Evolutionary conservation across 164 flowering plant genomes (phyloP).

Genomic region (Buxus sempervirens): DNA sequence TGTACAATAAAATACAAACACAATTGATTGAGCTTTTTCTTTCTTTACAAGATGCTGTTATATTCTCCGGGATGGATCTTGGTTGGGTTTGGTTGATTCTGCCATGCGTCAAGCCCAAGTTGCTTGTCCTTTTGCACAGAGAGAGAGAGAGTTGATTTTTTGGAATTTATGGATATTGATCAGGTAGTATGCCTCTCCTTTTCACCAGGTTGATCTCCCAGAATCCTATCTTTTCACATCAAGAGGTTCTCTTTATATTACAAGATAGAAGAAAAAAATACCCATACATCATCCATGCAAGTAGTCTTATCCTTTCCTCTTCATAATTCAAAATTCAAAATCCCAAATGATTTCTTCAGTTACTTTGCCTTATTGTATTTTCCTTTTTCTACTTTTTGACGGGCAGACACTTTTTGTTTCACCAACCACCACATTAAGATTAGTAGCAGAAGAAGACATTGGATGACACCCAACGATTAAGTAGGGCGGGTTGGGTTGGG

Average conservation of each 20-base stretch:
- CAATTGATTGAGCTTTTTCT: neutral
- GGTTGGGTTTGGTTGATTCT: neutral
- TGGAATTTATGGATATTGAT: neutral
- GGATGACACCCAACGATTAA: too few relatives aligned
- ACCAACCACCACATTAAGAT: too few relatives aligned
- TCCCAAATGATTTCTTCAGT: too few relatives aligned
- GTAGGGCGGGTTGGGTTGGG: too few relatives aligned
- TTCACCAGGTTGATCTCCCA: slow-evolving; percentile 18
- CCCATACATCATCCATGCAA: slow-evolving; percentile 5
- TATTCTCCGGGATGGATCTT: neutral
- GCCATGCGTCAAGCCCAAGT: neutral
- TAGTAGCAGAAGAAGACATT: too few relatives aligned
- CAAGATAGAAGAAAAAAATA: neutral
- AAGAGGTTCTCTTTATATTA: neutral
- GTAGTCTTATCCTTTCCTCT: slow-evolving; percentile 2
- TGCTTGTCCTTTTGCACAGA: neutral
- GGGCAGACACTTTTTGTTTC: too few relatives aligned
- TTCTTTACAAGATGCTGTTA: neutral
- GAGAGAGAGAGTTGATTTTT: slow-evolving; percentile 1
- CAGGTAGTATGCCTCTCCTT: neutral
- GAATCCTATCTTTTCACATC: slow-evolving; percentile 30
- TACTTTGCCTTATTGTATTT: too few relatives aligned
- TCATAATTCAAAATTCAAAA: too few relatives aligned
- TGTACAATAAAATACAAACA: too few relatives aligned
- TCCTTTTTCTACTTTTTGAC: too few relatives aligned